A percentile compares a stretch with the other conserved stretches of the same genome.
These are phyloP conservation scores for Hypoxylon intermedium DNA, from an alignment of 495 filamentous ascomycete species.

Conservation along the genomic window DNA sequence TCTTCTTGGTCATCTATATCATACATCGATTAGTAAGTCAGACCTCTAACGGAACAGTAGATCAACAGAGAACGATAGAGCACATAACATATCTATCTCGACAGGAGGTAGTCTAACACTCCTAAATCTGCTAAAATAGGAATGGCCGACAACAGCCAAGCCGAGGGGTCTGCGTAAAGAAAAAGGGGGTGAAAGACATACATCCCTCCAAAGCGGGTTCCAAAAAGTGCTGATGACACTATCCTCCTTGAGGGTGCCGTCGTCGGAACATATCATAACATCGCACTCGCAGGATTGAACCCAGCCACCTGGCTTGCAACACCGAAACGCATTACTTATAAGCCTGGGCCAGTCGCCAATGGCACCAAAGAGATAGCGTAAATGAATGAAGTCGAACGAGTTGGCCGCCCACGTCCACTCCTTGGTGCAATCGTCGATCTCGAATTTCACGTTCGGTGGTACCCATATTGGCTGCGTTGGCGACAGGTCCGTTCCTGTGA, in stretches of 20 bases:
- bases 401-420: conserved; percentile 60
- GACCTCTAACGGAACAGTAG: no score
- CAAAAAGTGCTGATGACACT: conserved; percentile 2
- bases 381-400: conserved; percentile 71
- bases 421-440: conserved; percentile 63
- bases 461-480: conserved; percentile 57
- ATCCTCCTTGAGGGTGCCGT: background rate
- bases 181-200: no score
- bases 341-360: conserved; percentile 64
- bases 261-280: no score
- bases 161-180: no score
- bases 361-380: conserved; percentile 62
- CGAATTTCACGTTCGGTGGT: conserved; percentile 62
- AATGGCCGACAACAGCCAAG: no score
- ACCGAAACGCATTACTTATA: background rate
- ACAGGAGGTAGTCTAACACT: no score
- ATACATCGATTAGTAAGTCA: background rate
- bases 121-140: no score
- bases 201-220: conserved; percentile 14
- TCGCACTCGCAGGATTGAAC: no score
- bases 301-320: background rate
- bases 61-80: no score
- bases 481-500: conserved; percentile 65
- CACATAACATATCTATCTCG: no score
- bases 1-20: conserved; percentile 10